phyloP scores from a whole-genome alignment of 805 yeast genomes.

The Candida xyloterini region DNA sequence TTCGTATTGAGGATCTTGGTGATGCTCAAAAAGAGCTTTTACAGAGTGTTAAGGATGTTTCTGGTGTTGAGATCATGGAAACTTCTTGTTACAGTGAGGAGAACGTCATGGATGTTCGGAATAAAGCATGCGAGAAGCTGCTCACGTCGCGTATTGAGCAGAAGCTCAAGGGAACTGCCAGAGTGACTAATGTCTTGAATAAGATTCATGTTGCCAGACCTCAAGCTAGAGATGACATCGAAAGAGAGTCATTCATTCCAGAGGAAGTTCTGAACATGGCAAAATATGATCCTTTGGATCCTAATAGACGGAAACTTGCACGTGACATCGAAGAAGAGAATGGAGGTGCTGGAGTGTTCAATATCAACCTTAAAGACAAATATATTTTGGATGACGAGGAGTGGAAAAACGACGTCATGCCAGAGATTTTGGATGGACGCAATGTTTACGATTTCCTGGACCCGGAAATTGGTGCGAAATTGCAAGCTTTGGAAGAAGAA shows the following conservation, averaged over 20 bases:
- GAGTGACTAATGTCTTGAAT: slow-evolving; percentile 85
- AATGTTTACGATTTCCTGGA: slow-evolving; percentile 97
- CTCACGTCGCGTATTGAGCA: slow-evolving; percentile 95
- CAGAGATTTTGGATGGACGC: slow-evolving; percentile 93
- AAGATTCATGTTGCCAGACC: slow-evolving; percentile 95
- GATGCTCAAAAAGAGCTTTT: slow-evolving; percentile 70
- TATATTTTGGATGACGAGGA: slow-evolving; percentile 92
- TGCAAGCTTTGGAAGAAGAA: slow-evolving; percentile 94
- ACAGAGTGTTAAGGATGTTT: slow-evolving; percentile 57
- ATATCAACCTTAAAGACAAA: slow-evolving; percentile 87
- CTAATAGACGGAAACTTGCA: slow-evolving; percentile 76
- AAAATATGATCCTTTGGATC: slow-evolving; percentile 77
- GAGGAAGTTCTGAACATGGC: slow-evolving; percentile 58
- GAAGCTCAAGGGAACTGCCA: slow-evolving; percentile 88
- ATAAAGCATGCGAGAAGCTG: slow-evolving; percentile 95
- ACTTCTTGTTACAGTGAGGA: slow-evolving; percentile 93
- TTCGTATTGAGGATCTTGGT: slow-evolving; percentile 79
- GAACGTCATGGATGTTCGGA: slow-evolving; percentile 92
- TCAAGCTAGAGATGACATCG: slow-evolving; percentile 78
- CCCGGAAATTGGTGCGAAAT: slow-evolving; percentile 89
- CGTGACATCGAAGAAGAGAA: slow-evolving; percentile 89
- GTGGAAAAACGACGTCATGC: slow-evolving; percentile 97
- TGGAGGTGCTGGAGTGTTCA: slow-evolving; percentile 99
- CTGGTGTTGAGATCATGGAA: slow-evolving; percentile 89
- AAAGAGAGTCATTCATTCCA: slow-evolving; percentile 79